Base-by-base conservation (phyloP, 805 yeast genomes). In the Candida namnaoensis region DNA sequence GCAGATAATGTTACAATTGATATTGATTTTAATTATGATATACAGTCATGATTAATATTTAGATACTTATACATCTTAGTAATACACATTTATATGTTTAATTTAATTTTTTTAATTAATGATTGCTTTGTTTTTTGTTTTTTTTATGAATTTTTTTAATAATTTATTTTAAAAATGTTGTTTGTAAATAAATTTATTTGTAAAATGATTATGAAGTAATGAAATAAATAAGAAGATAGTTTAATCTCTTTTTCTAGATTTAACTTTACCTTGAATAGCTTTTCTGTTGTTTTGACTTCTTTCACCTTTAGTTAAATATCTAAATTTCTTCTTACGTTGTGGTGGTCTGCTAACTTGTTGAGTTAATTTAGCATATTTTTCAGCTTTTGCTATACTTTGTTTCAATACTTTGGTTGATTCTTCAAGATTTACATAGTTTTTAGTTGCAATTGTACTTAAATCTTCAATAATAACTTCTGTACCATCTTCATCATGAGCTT, bases 261-360 rank as follows among this genome's bases (percentile, higher is more conserved):
- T 64, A 46, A 59, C 56, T 44, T 61, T 64, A 47, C 62, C 63
- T 41, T 58, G 51, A 38, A 59, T 63, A 38, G 61, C 65, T 61
- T 74, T 65, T 64, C 74, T 61, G 65, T 76, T 73, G 44, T 78
- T 76, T 19, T 60, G 62, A 52, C 66, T 78, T 62, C 98, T 76
- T 63, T 88, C 96, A 26, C 70, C 64, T 60, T 88, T 87, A 39
- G 93, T 76, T 60, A 90, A 71, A 53, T 90, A 91, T 64, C 96
- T 78, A 56, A 88, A 88, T 72, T 90, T 90, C 72, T 79, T 82
- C 73, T 82, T 82, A 63, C 71, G 75, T 45, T 50, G 53, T 36
- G 52, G 57, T 23, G 52, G 50, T 37, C 54, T 53, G 25, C 54
- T 48, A 15, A 48, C 53, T 9, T 53, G 52, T 25, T 25, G 28